These are phyloP conservation scores for Cephalotrichum gorgonifer DNA, from an alignment of 2,329 filamentous ascomycete species.

Conservation along the genomic window DNA sequence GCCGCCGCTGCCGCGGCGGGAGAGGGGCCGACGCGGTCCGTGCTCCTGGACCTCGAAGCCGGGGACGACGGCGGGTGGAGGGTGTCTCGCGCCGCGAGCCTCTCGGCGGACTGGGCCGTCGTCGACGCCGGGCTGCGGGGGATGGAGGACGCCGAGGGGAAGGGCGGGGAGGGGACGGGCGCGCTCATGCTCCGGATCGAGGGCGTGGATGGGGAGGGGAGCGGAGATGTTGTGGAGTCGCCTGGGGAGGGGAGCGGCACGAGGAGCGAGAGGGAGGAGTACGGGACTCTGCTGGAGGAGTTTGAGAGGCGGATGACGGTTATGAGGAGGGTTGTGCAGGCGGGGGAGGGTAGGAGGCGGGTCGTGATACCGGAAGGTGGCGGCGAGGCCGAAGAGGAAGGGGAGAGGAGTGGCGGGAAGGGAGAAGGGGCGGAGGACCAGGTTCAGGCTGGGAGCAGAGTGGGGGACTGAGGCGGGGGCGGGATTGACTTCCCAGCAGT, in stretches of 20 bases:
- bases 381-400: background rate
- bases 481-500: background rate
- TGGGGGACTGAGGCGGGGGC: background rate
- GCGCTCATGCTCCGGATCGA: conserved; percentile 54
- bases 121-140: conserved; percentile 33
- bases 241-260: conserved; percentile 4
- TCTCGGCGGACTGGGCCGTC: conserved; percentile 64
- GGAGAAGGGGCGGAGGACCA: conserved; percentile 7
- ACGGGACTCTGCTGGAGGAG: conserved; percentile 39
- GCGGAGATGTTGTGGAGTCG: conserved; percentile 1
- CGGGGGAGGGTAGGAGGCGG: conserved; percentile 22
- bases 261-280: conserved; percentile 30
- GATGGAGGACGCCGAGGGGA: conserved; percentile 24
- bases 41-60: conserved; percentile 45
- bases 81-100: conserved; percentile 59
- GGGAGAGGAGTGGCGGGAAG: background rate
- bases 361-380: background rate
- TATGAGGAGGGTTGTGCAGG: conserved; percentile 41
- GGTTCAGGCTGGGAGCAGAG: conserved; percentile 2
- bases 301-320: conserved; percentile 48
- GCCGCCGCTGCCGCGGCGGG: background rate
- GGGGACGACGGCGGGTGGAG: conserved; percentile 30
- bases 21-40: conserved; percentile 25
- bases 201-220: conserved; percentile 30
- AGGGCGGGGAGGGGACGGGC: conserved; percentile 20